A percentile compares a stretch with the other conserved stretches of the same genome.
Evolutionary conservation across 257 asterid species (phyloP).

Genomic region (Plantago ovata): DNA sequence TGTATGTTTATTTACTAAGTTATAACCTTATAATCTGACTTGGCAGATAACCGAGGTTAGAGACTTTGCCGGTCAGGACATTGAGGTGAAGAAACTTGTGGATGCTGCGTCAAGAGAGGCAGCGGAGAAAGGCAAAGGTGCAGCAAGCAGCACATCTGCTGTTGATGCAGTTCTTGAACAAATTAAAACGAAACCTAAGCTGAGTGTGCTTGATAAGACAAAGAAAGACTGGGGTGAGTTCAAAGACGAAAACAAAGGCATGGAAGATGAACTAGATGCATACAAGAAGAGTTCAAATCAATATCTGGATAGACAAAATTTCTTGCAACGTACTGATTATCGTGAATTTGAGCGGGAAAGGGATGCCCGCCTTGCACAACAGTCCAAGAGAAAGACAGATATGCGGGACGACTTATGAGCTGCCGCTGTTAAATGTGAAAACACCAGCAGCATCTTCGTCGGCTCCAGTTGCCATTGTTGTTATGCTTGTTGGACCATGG

Average conservation of each 20-base stretch:
- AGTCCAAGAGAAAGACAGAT: constrained; percentile 75
- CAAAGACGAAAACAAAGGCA: constrained; percentile 79
- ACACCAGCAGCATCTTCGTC: no score
- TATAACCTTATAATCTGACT: no score
- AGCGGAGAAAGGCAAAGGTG: constrained; percentile 57
- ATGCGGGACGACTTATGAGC: constrained; percentile 57
- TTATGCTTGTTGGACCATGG: no score
- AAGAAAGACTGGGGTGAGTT: constrained; percentile 97
- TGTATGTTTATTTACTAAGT: background rate
- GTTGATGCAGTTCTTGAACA: constrained; percentile 91
- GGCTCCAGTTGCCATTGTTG: no score
- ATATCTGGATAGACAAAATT: constrained; percentile 79
- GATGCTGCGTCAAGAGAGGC: constrained; percentile 40
- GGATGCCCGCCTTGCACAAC: constrained; percentile 80
- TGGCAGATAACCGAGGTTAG: constrained; percentile 74
- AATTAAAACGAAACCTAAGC: constrained; percentile 83
- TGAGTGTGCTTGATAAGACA: constrained; percentile 91
- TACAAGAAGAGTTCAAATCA: constrained; percentile 93
- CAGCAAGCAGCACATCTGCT: constrained; percentile 61
- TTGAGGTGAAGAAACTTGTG: constrained; percentile 75
- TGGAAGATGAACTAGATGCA: constrained; percentile 88
- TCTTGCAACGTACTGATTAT: constrained; percentile 85
- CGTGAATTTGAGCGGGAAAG: constrained; percentile 91
- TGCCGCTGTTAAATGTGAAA: no score
- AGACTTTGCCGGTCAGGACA: constrained; percentile 88